Evolutionary conservation across 345 rosid species (phyloP).

Genomic region (Schrenkiella parvula): DNA sequence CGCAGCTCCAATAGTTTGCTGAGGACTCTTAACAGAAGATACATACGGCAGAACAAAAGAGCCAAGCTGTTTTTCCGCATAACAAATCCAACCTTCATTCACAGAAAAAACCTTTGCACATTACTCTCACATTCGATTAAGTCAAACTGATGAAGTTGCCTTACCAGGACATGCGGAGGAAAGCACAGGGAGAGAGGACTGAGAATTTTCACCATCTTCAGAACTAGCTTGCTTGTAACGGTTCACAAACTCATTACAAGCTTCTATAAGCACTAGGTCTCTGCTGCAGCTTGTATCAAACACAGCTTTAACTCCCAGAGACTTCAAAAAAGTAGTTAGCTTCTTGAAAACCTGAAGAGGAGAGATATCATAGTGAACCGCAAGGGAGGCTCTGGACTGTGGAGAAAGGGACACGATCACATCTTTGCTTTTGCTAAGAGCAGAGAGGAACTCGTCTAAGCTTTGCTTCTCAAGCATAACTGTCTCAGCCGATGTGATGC

Average conservation of each 20-base stretch:
- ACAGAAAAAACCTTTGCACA: background rate
- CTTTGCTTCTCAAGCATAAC: conserved; percentile 99
- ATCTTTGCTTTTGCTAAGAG: conserved; percentile 53
- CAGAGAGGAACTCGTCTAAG: conserved; percentile 76
- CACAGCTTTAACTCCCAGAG: conserved; percentile 80
- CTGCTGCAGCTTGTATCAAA: conserved; percentile 81
- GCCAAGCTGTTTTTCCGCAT: conserved; percentile 92
- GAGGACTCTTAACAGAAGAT: conserved; percentile 95
- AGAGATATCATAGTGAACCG: conserved; percentile 63
- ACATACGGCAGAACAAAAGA: conserved; percentile 78
- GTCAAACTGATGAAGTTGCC: background rate
- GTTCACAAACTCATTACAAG: conserved; percentile 78
- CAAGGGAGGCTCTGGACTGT: conserved; percentile 87
- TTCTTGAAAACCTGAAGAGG: conserved; percentile 74
- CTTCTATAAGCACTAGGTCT: conserved; percentile 74
- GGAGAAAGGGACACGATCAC: conserved; percentile 76
- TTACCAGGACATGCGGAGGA: conserved; percentile 95
- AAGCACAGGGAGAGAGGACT: conserved; percentile 64
- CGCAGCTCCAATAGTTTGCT: conserved; percentile 80
- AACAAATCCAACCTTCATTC: conserved; percentile 92
- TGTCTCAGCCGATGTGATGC: conserved; percentile 92
- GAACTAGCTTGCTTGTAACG: conserved; percentile 56
- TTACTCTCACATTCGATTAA: conserved; percentile 7
- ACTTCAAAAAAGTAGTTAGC: conserved; percentile 75
- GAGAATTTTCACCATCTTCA: conserved; percentile 34